phyloP scores from a whole-genome alignment of 176 grass and related monocot genomes.

The Rhynchospora breviuscula region DNA sequence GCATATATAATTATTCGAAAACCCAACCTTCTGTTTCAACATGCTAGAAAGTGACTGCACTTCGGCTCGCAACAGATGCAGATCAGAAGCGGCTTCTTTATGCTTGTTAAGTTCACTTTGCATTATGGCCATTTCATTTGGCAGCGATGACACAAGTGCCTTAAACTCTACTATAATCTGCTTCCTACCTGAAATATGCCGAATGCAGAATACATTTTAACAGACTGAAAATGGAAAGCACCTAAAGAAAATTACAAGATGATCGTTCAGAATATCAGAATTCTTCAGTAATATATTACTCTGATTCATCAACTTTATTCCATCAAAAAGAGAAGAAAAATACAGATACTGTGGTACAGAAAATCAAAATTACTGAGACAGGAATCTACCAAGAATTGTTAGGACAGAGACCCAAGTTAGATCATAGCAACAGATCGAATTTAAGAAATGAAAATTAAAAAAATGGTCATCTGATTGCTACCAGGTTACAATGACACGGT shows the following conservation, averaged over 20 bases:
- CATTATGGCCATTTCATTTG: conserved; percentile 62
- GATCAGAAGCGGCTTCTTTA: conserved; percentile 51
- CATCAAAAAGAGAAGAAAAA: neutral
- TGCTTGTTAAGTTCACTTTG: conserved; percentile 71
- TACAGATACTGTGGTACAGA: neutral
- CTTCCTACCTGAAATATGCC: conserved; percentile 65
- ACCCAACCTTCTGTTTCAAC: conserved; percentile 53
- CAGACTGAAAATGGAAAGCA: conserved; percentile 16
- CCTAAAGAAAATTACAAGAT: conserved; percentile 5
- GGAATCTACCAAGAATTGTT: neutral
- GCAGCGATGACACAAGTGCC: conserved; percentile 60
- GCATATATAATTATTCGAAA: conserved; percentile 11
- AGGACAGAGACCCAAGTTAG: neutral
- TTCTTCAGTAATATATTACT: conserved; percentile 1
- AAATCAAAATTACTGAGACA: neutral
- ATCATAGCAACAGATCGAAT: neutral
- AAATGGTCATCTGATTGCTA: neutral
- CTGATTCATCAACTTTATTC: neutral
- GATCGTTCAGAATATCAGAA: conserved; percentile 3
- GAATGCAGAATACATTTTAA: neutral
- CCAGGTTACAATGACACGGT: neutral
- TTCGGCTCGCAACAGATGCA: conserved; percentile 74
- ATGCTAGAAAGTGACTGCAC: conserved; percentile 64
- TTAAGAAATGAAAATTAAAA: neutral
- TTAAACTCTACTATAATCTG: conserved; percentile 83